Conservation (phyloP, 805 yeast genomes). For the Starmerella bacillaris region DNA sequence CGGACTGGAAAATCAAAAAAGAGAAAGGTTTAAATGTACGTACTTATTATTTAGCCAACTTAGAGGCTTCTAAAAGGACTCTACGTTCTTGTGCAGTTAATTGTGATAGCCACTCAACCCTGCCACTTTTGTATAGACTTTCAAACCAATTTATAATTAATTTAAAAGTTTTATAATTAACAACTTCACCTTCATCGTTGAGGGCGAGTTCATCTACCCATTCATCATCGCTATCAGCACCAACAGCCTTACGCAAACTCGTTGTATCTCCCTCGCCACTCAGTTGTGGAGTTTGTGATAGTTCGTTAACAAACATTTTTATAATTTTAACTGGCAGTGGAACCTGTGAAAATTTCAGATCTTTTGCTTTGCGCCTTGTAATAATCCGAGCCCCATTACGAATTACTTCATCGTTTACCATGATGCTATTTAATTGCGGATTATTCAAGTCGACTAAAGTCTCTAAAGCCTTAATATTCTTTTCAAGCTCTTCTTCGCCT, state of each 20-base stretch:
- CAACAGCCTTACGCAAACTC: slow-evolving; percentile 20
- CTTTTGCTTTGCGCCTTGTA: slow-evolving; percentile 69
- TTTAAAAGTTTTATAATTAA: slow-evolving; percentile 15
- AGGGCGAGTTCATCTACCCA: slow-evolving; percentile 24
- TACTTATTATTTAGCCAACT: not conserved
- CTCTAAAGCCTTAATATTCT: slow-evolving; percentile 50
- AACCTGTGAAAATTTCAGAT: slow-evolving; percentile 42
- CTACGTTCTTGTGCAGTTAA: slow-evolving; percentile 11
- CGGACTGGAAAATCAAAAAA: not conserved
- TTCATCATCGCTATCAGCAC: slow-evolving; percentile 23
- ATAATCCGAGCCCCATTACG: slow-evolving; percentile 43
- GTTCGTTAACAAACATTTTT: slow-evolving; percentile 50
- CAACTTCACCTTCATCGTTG: slow-evolving; percentile 14
- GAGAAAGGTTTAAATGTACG: not conserved
- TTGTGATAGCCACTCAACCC: slow-evolving; percentile 12
- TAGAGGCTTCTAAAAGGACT: slow-evolving; percentile 7
- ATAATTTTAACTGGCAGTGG: slow-evolving; percentile 57
- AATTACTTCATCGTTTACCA: slow-evolving; percentile 45
- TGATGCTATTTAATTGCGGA: slow-evolving; percentile 30
- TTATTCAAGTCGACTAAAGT: slow-evolving; percentile 46
- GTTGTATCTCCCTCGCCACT: slow-evolving; percentile 18
- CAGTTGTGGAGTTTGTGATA: slow-evolving; percentile 36
- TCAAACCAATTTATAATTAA: slow-evolving; percentile 20
- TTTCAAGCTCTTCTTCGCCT: slow-evolving; percentile 56
- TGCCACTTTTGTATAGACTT: slow-evolving; percentile 9